Base-by-base conservation (phyloP, 225 moss, liverwort and hornwort genomes). In the Rhytidiadelphus loreus region DNA sequence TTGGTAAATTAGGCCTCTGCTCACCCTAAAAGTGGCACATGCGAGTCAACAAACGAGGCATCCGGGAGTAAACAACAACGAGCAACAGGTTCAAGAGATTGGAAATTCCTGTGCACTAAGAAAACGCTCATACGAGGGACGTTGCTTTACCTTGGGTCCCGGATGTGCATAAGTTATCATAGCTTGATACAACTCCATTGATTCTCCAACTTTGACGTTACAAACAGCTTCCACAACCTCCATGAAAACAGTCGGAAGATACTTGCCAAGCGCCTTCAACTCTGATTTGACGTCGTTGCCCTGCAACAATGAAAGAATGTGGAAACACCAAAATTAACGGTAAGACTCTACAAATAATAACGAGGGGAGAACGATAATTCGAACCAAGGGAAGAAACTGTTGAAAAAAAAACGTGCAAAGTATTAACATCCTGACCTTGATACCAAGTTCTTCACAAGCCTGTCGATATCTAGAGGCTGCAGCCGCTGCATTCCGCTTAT, bases 401-500 rank as follows among this genome's bases (percentile, higher is more conserved):
- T 37, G 20, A 76, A 86, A 82, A 44, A 72, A 83, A 26, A 50
- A 46, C 68, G 48, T 80, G 85, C 80, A 91, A 89, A 81, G 68
- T 7, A 52, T 20, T 30, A 50, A n/a, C n/a, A 50, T 78, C 86
- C 90, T 85, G 88, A 99, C 98, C 89, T 93, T 87, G 88, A 99
- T 94, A 41, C 97, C 96, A 64, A 99, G 95, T 86, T 96, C 98
- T 95, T 99, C 89, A 90, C 97, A 99, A 90, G 98, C 94, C 87
- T 97, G 97, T 75, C 91, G 91, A 93, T 97, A 99, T 88, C 94
- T 95, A 58, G 95, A 64, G 81, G 95, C 96, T 87, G 98, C 96
- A 77, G 95, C 94, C 64, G 89, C 95, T 76, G 96, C 95, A 84
- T 92, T 97, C 75, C 96, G 95, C 90, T 97, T 99, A 64, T 93